phyloP scores from a whole-genome alignment of 1,284 basidiomycete species.

The Ustilago crameri region DNA sequence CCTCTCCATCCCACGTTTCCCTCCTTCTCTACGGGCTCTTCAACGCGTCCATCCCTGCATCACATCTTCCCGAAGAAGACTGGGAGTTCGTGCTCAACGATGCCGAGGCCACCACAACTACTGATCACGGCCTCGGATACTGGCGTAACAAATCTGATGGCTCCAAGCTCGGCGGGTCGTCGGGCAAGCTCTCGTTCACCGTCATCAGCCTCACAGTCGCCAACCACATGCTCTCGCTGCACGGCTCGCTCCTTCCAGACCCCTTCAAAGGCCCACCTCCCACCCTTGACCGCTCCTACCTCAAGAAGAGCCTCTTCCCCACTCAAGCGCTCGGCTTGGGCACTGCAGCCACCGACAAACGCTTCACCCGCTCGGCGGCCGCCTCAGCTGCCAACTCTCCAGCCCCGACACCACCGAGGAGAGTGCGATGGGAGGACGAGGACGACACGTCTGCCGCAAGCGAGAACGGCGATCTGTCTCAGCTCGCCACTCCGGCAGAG shows the following conservation, averaged over 20 bases:
- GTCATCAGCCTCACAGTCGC: conserved; percentile 92
- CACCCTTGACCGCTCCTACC: conserved; percentile 35
- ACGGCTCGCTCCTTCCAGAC: conserved; percentile 86
- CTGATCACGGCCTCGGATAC: conserved; percentile 72
- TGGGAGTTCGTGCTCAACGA: conserved; percentile 86
- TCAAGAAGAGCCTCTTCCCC: conserved; percentile 43
- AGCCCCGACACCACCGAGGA: conserved; percentile 14
- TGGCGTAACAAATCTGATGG: conserved; percentile 84
- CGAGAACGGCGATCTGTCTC: neutral
- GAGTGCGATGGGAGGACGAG: conserved; percentile 44
- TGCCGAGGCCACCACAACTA: conserved; percentile 36
- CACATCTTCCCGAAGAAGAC: conserved; percentile 83
- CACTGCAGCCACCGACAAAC: neutral
- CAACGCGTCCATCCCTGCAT: conserved; percentile 93
- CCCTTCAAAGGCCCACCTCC: conserved; percentile 76
- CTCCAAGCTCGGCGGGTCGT: conserved; percentile 77
- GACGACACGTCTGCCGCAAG: conserved; percentile 11
- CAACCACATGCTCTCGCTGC: conserved; percentile 92
- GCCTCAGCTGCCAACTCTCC: neutral
- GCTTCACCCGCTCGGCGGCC: neutral
- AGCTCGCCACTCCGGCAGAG: neutral
- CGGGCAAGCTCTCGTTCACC: conserved; percentile 82
- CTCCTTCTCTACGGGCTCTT: conserved; percentile 92
- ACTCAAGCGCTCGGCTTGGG: conserved; percentile 35
- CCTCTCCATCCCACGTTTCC: conserved; percentile 92